Conservation (phyloP, 1,284 basidiomycete genomes). For the Paramarasmius palmivorus region DNA sequence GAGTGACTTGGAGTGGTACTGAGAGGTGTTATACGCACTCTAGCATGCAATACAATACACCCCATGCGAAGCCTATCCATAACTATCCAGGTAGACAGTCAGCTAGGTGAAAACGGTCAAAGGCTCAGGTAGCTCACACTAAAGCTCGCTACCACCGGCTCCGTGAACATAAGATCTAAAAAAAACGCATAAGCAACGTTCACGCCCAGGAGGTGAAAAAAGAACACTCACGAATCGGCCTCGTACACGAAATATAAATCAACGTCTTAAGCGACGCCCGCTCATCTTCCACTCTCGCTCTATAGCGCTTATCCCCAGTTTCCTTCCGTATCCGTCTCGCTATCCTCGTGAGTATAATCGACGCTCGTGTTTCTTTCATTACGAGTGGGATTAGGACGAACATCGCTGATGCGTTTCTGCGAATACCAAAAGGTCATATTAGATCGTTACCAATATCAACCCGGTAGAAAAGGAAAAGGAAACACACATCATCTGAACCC, state of each 20-base stretch:
- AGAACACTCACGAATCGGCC: slow-evolving; percentile 59
- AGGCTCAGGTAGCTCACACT: slow-evolving; percentile 31
- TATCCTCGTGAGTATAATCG: slow-evolving; percentile 59
- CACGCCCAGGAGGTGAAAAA: slow-evolving; percentile 3
- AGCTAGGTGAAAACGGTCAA: background rate
- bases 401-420: slow-evolving; percentile 46
- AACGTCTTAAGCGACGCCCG: slow-evolving; percentile 42
- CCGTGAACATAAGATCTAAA: slow-evolving; percentile 44
- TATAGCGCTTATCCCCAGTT: slow-evolving; percentile 60
- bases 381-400: slow-evolving; percentile 45
- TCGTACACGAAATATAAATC: slow-evolving; percentile 66
- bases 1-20: background rate
- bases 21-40: slow-evolving; percentile 40
- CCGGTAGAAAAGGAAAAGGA: slow-evolving; percentile 4
- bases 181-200: background rate
- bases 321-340: slow-evolving; percentile 61
- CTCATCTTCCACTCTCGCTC: slow-evolving; percentile 66
- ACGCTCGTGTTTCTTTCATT: slow-evolving; percentile 65
- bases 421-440: no score
- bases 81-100: slow-evolving; percentile 25
- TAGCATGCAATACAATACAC: slow-evolving; percentile 70
- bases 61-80: slow-evolving; percentile 81
- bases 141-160: slow-evolving; percentile 76
- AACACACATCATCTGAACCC: slow-evolving; percentile 69
- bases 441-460: no score